These are phyloP conservation scores for Colletotrichum chlorophyti DNA, from an alignment of 2,329 filamentous ascomycete genomes.

Conservation along the genomic window DNA sequence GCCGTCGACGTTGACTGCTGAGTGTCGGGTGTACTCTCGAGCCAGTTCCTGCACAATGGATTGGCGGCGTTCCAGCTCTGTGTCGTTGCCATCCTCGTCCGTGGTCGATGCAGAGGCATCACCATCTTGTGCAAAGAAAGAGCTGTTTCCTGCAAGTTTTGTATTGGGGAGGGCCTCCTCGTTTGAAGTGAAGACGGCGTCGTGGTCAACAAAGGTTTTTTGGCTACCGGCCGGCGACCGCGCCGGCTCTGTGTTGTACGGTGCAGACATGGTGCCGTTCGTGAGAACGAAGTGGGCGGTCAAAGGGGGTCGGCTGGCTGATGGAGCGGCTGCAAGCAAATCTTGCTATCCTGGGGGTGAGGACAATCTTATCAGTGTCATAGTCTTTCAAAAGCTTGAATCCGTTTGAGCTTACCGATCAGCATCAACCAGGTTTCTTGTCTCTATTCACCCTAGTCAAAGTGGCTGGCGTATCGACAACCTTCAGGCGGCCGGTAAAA, in stretches of 20 bases:
- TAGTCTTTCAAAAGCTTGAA: background rate
- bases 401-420: constrained; percentile 9
- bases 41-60: constrained; percentile 33
- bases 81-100: constrained; percentile 22
- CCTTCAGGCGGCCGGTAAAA: background rate
- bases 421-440: constrained; percentile 24
- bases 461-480: background rate
- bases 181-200: background rate
- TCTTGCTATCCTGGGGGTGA: constrained; percentile 15
- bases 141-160: background rate
- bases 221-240: constrained; percentile 23
- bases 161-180: background rate
- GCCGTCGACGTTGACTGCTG: constrained; percentile 27
- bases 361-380: background rate
- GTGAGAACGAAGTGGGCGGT: background rate
- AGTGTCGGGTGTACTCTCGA: constrained; percentile 32
- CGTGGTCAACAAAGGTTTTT: constrained; percentile 24
- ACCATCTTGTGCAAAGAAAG: background rate
- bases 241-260: constrained; percentile 3
- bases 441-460: background rate
- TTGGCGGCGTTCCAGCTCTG: constrained; percentile 28
- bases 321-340: constrained; percentile 18
- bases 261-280: constrained; percentile 11
- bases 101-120: constrained; percentile 14
- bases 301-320: constrained; percentile 9